These are phyloP conservation scores for Paxillus rubicundulus DNA, from an alignment of 768 basidiomycete genomes.

Conservation along the genomic window DNA sequence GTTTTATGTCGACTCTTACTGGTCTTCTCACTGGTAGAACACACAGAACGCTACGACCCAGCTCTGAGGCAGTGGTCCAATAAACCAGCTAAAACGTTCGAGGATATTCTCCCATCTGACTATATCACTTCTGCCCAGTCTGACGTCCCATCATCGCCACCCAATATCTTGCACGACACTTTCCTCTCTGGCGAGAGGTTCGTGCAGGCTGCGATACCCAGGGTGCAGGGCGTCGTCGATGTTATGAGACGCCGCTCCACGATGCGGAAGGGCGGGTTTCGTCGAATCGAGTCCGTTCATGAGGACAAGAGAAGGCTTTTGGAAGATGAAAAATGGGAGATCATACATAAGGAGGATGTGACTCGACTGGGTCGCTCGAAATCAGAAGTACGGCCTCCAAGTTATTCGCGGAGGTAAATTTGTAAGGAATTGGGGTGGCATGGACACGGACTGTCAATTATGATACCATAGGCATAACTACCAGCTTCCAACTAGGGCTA, in stretches of 20 bases:
- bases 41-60: conserved; percentile 25
- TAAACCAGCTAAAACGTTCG: conserved; percentile 39
- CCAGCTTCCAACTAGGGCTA: neutral
- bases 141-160: conserved; percentile 26
- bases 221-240: conserved; percentile 39
- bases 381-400: conserved; percentile 24
- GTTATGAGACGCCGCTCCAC: conserved; percentile 23
- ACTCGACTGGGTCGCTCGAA: conserved; percentile 21
- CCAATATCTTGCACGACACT: conserved; percentile 2
- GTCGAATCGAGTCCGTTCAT: conserved; percentile 9
- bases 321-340: conserved; percentile 16
- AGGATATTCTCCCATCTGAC: conserved; percentile 45
- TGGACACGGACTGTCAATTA: neutral
- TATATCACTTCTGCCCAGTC: conserved; percentile 40
- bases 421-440: neutral
- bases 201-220: conserved; percentile 36
- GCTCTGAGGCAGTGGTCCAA: conserved; percentile 20
- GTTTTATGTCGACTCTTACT: neutral
- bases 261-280: neutral
- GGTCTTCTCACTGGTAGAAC: conserved; percentile 2
- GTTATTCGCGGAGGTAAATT: conserved; percentile 16
- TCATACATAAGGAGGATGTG: conserved; percentile 11
- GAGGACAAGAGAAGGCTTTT: conserved; percentile 23
- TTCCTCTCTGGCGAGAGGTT: conserved; percentile 29
- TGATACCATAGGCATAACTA: neutral